Conservation (phyloP, 1,139 yeast genomes). For the Yamadazyma atmosphaerica region DNA sequence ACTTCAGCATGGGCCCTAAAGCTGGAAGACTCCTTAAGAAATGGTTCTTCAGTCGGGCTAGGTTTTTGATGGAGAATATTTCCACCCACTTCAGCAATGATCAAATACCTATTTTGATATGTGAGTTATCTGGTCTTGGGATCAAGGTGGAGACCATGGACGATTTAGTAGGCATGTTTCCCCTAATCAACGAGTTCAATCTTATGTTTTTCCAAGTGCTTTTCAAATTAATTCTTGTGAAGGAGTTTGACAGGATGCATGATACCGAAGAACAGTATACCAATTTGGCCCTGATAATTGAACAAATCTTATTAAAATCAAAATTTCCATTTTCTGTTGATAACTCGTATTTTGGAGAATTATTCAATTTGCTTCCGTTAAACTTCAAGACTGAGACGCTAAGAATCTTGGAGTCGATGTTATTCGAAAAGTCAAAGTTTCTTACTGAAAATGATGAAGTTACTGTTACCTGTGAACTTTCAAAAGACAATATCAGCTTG, state of each 20-base stretch:
- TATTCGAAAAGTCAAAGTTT: conserved; percentile 22
- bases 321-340: conserved; percentile 37
- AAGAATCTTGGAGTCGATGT: conserved; percentile 27
- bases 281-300: conserved; percentile 29
- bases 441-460: conserved; percentile 5
- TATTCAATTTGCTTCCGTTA: conserved; percentile 35
- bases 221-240: conserved; percentile 21
- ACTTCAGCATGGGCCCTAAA: conserved; percentile 1
- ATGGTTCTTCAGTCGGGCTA: conserved; percentile 22
- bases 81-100: conserved; percentile 19
- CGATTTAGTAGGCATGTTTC: conserved; percentile 22
- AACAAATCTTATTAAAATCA: conserved; percentile 42
- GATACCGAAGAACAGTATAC: conserved; percentile 12
- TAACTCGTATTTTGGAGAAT: conserved; percentile 44
- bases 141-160: conserved; percentile 13
- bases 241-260: conserved; percentile 17
- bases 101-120: conserved; percentile 23
- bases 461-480: conserved; percentile 10
- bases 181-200: conserved; percentile 49
- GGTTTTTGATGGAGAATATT: conserved; percentile 24
- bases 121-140: conserved; percentile 15
- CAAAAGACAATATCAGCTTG: conserved; percentile 3
- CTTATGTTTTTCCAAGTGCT: conserved; percentile 53
- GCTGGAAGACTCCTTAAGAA: conserved; percentile 15
- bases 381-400: conserved; percentile 29